Evolutionary conservation across 495 filamentous ascomycete genomes (phyloP), one percentile per base, ranked within the genome.

Genomic region (Aspergillus baeticus): DNA sequence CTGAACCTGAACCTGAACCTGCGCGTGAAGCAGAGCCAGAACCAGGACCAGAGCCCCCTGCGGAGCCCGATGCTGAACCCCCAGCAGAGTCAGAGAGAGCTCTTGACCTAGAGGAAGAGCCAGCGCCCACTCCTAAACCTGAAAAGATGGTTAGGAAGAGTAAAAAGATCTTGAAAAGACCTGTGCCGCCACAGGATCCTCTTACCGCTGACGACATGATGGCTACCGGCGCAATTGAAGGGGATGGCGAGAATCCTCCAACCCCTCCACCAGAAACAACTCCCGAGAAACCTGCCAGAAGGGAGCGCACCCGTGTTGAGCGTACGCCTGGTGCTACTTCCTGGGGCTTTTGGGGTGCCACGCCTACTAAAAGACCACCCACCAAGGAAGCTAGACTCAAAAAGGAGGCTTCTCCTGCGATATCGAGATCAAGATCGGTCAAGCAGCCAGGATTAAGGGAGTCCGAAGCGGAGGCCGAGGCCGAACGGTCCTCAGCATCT

Each of bases 261-360:
- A 82, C 80, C n/a, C 80, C 83, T 11, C 78, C 81, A 15, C 79
- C 77, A 26, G 80, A 83, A 52, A 67, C 73, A 11, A 69, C 62
- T 48, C 71, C 76, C 31, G 66, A 72, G 3, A 79, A 77, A 44
- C 65, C 77, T 2, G 70, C 68, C 11, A 85, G 82, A 65, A 87
- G 85, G 57, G 84, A 86, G 51, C 83, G 84, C 15, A 60, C 82
- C 13, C 77, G 78, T 36, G 74, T 81, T 26, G 81, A 83, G 42
- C 80, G 80, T 22, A 69, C 73, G 10, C 58, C 72, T 22, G 75
- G 68, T 22, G 64, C 66, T 10, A 67, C 74, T 6, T 80, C 81
- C 18, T 87, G 84, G 84, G 83, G 81, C 21, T 81, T 84, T 69
- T 85, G 80, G 79, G 79, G 75, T 43, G 70, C 77, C 6, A 69